These are phyloP conservation scores for Chrysopogon serrulatus DNA, from an alignment of 176 grass and related monocot species.

Conservation along the genomic window DNA sequence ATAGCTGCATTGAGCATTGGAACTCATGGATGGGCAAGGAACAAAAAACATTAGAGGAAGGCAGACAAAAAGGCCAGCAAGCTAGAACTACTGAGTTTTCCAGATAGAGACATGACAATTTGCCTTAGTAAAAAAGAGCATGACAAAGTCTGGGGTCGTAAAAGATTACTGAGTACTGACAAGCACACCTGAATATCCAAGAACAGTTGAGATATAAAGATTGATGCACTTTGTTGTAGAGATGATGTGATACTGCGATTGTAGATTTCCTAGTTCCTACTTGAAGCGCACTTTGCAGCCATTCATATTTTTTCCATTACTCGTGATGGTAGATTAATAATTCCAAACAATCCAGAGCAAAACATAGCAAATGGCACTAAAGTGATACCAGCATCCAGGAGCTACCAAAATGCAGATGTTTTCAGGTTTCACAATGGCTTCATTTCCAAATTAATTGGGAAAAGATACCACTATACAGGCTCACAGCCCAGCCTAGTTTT, in stretches of 20 bases:
- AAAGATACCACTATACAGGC: background rate
- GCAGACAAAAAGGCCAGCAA: no score
- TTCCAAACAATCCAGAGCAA: background rate
- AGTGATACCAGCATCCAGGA: background rate
- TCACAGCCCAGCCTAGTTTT: background rate
- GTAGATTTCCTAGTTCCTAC: background rate
- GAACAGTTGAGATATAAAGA: background rate
- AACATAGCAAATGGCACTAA: background rate
- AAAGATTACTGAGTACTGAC: background rate
- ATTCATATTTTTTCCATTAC: background rate
- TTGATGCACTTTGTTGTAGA: background rate
- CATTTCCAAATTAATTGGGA: background rate
- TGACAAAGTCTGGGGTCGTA: background rate
- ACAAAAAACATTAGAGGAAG: no score
- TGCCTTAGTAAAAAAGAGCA: background rate
- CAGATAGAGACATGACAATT: background rate
- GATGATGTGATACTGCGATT: background rate
- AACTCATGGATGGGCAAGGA: no score
- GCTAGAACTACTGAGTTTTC: background rate
- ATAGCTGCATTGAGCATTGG: no score
- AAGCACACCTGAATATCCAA: background rate
- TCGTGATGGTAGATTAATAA: background rate
- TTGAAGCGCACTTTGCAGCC: background rate
- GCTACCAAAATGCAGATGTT: background rate
- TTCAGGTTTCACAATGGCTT: background rate